Evolutionary conservation across 2,329 filamentous ascomycete species (phyloP).

Genomic region (Talaromyces islandicus): DNA sequence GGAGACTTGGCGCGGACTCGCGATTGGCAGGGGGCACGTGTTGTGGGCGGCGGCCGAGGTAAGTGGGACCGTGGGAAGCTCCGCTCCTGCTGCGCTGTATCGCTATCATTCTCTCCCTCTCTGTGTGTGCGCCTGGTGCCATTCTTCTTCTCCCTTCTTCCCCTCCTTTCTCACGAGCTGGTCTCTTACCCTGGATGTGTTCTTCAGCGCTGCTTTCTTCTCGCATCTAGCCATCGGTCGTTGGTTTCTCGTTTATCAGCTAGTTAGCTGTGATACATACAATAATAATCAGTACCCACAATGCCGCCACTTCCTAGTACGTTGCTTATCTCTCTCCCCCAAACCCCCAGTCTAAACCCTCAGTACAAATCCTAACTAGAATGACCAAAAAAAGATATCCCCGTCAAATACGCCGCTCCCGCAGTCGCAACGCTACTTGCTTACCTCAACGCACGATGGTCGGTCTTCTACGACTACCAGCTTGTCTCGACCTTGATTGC

Average conservation of each 20-base stretch:
- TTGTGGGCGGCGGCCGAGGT: slow-evolving; percentile 1
- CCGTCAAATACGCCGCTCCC: slow-evolving; percentile 46
- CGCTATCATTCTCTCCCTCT: neutral
- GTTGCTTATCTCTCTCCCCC: neutral
- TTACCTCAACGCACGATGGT: slow-evolving; percentile 69
- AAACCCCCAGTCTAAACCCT: neutral
- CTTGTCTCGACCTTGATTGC: slow-evolving; percentile 53
- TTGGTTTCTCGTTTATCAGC: neutral
- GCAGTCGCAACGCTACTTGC: slow-evolving; percentile 63
- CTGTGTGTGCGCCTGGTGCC: no score
- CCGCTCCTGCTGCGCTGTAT: neutral
- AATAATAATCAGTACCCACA: neutral
- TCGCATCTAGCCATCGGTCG: neutral
- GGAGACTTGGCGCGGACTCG: neutral
- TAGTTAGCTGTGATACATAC: neutral
- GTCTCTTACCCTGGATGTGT: neutral
- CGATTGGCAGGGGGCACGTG: neutral
- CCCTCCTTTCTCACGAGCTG: neutral
- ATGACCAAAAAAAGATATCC: slow-evolving; percentile 21
- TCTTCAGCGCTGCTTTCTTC: neutral
- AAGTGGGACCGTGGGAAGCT: neutral
- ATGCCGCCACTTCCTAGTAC: slow-evolving; percentile 7
- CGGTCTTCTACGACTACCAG: slow-evolving; percentile 59
- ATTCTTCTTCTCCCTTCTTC: neutral
- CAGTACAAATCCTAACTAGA: neutral